Percentiles rank a stretch among this genome's conserved stretches.
Conservation (phyloP, 2,329 filamentous ascomycete species). For the Raffaelea arxii region DNA sequence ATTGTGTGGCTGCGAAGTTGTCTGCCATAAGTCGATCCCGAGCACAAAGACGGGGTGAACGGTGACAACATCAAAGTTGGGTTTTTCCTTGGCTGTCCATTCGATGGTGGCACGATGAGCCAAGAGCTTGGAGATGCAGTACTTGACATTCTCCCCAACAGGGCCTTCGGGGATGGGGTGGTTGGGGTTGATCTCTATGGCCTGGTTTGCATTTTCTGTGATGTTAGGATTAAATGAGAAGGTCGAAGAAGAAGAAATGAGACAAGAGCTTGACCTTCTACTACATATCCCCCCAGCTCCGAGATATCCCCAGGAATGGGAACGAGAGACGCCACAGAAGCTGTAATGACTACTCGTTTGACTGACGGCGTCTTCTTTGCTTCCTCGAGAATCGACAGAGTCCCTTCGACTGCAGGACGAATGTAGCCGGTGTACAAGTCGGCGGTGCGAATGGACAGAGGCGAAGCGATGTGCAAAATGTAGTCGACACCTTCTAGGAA, state of each 20-base stretch:
- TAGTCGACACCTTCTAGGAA: conserved; percentile 1
- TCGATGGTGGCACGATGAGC: conserved; percentile 9
- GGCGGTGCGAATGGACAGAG: neutral
- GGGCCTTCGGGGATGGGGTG: conserved; percentile 1
- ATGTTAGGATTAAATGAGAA: neutral
- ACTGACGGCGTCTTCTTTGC: neutral
- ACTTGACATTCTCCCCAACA: conserved; percentile 15
- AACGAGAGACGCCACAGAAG: conserved; percentile 1
- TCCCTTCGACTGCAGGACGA: conserved; percentile 17
- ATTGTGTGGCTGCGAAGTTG: neutral
- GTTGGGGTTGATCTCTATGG: neutral
- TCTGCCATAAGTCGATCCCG: conserved; percentile 5
- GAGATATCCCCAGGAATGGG: no score
- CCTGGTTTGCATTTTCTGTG: neutral
- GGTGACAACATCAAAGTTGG: conserved; percentile 6
- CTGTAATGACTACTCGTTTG: conserved; percentile 3
- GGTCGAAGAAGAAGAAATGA: no score
- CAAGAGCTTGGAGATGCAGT: conserved; percentile 17
- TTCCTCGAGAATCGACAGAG: conserved; percentile 8
- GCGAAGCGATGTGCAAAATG: conserved; percentile 5
- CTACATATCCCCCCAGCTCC: neutral
- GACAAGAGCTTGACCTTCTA: neutral
- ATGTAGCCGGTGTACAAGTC: conserved; percentile 11
- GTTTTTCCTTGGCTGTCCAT: conserved; percentile 4
- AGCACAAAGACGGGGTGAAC: conserved; percentile 8